Conservation (phyloP, 208 protist species). For the Trypanosoma cruzi region DNA sequence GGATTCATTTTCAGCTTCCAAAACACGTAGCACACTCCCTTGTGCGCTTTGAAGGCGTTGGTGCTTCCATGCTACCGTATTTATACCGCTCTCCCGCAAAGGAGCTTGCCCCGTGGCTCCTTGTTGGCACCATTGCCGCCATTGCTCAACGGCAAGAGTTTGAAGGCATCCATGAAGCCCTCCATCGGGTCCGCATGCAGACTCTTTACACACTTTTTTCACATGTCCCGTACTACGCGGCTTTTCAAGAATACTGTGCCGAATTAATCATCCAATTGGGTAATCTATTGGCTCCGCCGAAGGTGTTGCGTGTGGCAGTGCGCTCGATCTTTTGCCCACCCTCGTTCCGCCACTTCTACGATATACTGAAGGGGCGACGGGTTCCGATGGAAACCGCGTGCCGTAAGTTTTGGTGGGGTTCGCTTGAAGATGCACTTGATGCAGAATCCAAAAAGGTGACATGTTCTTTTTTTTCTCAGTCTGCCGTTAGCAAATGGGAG, state of each 20-base stretch:
- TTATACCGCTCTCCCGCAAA: constrained; percentile 38
- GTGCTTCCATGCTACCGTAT: constrained; percentile 31
- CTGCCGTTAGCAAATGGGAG: background rate
- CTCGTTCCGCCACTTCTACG: constrained; percentile 25
- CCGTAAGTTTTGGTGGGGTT: constrained; percentile 25
- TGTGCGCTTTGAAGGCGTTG: constrained; percentile 47
- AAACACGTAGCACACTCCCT: constrained; percentile 45
- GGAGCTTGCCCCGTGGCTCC: constrained; percentile 34
- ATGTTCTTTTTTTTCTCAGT: background rate
- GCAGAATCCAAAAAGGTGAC: background rate
- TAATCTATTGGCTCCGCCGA: constrained; percentile 19
- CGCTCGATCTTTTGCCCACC: constrained; percentile 33
- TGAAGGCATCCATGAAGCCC: background rate
- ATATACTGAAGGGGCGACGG: constrained; percentile 12
- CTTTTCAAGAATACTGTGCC: constrained; percentile 36
- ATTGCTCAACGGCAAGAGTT: constrained; percentile 1
- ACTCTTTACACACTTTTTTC: constrained; percentile 32
- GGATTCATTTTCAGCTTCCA: constrained; percentile 49
- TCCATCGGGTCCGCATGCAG: constrained; percentile 11
- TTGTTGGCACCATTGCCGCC: constrained; percentile 23
- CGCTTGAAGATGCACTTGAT: background rate
- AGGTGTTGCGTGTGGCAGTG: constrained; percentile 34
- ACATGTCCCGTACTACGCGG: constrained; percentile 24
- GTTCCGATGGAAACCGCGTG: constrained; percentile 12
- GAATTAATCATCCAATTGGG: constrained; percentile 30